phyloP scores from a whole-genome alignment of 306 rosid species.

The Crataegus laevigata region DNA sequence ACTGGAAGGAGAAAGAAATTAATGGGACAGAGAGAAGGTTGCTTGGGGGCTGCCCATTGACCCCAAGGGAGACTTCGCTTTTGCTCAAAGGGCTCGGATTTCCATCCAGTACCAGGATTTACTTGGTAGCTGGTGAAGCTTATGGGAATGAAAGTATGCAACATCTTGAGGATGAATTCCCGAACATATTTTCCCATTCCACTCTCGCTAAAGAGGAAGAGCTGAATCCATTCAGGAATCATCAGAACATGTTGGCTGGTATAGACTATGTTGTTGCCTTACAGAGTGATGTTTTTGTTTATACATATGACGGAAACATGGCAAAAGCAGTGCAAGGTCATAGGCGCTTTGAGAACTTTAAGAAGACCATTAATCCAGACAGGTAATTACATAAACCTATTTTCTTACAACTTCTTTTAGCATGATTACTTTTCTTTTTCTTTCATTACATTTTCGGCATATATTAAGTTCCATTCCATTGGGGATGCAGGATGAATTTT shows the following conservation, averaged over 20 bases:
- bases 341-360: slow-evolving; percentile 86
- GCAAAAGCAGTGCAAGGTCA: slow-evolving; percentile 99
- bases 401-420: slow-evolving; percentile 6
- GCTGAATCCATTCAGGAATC: slow-evolving; percentile 65
- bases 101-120: slow-evolving; percentile 70
- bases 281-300: slow-evolving; percentile 69
- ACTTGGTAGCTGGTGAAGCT: slow-evolving; percentile 93
- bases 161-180: slow-evolving; percentile 73
- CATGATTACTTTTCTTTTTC: slow-evolving; percentile 8
- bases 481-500: slow-evolving; percentile 67
- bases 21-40: slow-evolving; percentile 89
- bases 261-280: slow-evolving; percentile 93
- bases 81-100: slow-evolving; percentile 81
- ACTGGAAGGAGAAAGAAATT: slow-evolving; percentile 98
- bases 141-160: slow-evolving; percentile 85
- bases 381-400: slow-evolving; percentile 39
- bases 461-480: slow-evolving; percentile 12
- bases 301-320: slow-evolving; percentile 95
- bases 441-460: not conserved
- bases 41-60: slow-evolving; percentile 94
- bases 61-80: slow-evolving; percentile 89
- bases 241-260: slow-evolving; percentile 98
- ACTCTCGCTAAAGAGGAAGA: slow-evolving; percentile 68
- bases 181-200: slow-evolving; percentile 78
- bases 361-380: slow-evolving; percentile 95